Conservation (phyloP, 1,284 basidiomycete species). For the Heterobasidion parviporum region DNA sequence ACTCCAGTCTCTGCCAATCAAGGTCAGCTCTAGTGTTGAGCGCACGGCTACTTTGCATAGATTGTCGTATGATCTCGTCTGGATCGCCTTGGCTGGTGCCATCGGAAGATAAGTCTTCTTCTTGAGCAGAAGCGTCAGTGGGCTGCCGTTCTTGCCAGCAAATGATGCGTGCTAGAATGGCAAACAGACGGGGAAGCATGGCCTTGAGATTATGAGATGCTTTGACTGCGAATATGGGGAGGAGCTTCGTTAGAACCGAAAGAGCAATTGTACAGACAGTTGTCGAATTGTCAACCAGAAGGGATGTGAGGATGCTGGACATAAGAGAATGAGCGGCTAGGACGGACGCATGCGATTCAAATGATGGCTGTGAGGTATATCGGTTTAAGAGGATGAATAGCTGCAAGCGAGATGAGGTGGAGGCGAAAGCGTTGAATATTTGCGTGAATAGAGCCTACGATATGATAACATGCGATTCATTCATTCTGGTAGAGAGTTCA, state of each 20-base stretch:
- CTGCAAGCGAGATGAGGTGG: conserved; percentile 57
- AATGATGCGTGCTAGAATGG: conserved; percentile 57
- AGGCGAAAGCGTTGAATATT: conserved; percentile 50
- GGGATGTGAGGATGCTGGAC: conserved; percentile 48
- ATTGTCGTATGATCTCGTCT: conserved; percentile 26
- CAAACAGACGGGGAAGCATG: conserved; percentile 54
- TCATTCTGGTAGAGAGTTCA: neutral
- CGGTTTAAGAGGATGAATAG: conserved; percentile 54
- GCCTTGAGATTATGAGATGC: conserved; percentile 45
- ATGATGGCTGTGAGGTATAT: conserved; percentile 47
- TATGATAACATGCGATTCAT: neutral
- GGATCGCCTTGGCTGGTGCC: conserved; percentile 16
- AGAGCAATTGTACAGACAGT: conserved; percentile 57
- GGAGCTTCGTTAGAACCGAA: conserved; percentile 54
- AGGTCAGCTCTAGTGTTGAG: conserved; percentile 33
- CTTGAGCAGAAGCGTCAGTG: conserved; percentile 7
- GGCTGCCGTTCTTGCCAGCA: conserved; percentile 57
- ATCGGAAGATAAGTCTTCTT: conserved; percentile 9
- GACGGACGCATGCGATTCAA: conserved; percentile 36
- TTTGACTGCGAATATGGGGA: conserved; percentile 66
- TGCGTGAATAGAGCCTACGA: conserved; percentile 57
- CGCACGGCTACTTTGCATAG: conserved; percentile 18
- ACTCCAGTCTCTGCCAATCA: conserved; percentile 56
- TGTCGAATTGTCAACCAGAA: conserved; percentile 66
- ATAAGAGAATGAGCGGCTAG: conserved; percentile 58